A percentile compares a stretch with the other conserved stretches of the same genome.
Evolutionary conservation across 1,139 yeast species (phyloP).

Genomic region (Blastobotrys indianensis): DNA sequence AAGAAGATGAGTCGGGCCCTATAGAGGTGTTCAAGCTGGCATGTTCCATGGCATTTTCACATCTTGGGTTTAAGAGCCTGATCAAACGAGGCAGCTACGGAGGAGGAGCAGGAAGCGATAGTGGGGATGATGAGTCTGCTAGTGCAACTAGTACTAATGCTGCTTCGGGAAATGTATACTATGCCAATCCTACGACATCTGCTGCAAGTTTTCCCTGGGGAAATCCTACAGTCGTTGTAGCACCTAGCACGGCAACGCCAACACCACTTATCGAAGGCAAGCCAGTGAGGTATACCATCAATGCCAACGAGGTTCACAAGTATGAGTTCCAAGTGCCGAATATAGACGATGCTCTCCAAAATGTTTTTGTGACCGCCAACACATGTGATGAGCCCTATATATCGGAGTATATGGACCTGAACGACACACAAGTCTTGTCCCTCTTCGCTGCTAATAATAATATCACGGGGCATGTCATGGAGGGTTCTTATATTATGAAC

Average conservation of each 20-base stretch:
- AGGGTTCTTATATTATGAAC: slow-evolving; percentile 12
- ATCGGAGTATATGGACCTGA: slow-evolving; percentile 2
- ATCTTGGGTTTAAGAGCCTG: too few relatives aligned
- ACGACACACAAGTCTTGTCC: slow-evolving; percentile 6
- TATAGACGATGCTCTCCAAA: neutral
- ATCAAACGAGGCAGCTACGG: too few relatives aligned
- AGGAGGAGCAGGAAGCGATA: too few relatives aligned
- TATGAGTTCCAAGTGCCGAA: slow-evolving; percentile 16
- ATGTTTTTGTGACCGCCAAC: slow-evolving; percentile 22
- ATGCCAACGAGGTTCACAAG: slow-evolving; percentile 27
- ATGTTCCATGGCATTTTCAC: too few relatives aligned
- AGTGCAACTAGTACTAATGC: too few relatives aligned
- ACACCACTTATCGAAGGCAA: slow-evolving; percentile 20
- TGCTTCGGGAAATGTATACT: too few relatives aligned
- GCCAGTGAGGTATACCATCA: slow-evolving; percentile 23
- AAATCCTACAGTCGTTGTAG: neutral
- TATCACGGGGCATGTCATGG: slow-evolving; percentile 3
- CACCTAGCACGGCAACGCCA: slow-evolving; percentile 8
- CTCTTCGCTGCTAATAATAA: slow-evolving; percentile 18
- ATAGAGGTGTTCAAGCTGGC: too few relatives aligned
- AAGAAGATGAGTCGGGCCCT: too few relatives aligned
- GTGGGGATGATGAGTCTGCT: too few relatives aligned
- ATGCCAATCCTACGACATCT: too few relatives aligned
- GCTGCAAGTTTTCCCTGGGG: slow-evolving; percentile 4
- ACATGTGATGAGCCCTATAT: slow-evolving; percentile 19